Conservation (phyloP, 306 rosid species). For the Medicago truncatula region DNA sequence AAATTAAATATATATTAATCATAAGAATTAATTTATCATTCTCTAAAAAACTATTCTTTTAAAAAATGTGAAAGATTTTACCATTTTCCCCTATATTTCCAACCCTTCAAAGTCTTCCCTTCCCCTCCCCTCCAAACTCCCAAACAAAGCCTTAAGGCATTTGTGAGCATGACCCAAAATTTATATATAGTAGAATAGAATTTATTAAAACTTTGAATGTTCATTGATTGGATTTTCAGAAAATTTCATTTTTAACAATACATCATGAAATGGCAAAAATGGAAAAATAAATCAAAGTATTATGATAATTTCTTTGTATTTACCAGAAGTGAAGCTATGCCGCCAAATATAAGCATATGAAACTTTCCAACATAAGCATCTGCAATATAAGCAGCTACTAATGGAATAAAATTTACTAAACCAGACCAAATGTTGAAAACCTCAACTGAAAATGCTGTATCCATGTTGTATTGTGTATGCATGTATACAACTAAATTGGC, state of each 20-base stretch:
- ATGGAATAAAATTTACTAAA: conserved; percentile 58
- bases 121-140: no score
- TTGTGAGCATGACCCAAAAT: no score
- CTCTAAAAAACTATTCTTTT: no score
- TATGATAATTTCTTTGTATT: neutral
- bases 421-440: conserved; percentile 68
- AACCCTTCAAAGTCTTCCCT: no score
- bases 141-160: no score
- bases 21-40: no score
- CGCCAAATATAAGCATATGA: conserved; percentile 51
- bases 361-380: conserved; percentile 63
- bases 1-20: no score
- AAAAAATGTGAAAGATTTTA: no score
- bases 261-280: no score
- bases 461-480: conserved; percentile 62
- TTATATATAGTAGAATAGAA: neutral
- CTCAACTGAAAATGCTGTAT: conserved; percentile 49
- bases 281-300: neutral
- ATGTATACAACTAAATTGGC: conserved; percentile 62
- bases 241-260: neutral
- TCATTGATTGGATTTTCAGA: neutral
- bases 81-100: no score
- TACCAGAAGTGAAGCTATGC: conserved; percentile 57
- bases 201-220: neutral
- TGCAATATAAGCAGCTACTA: conserved; percentile 62